Percentiles rank a stretch among this genome's conserved stretches.
Conservation (phyloP, 768 basidiomycete species). For the Podaxis sp. region DNA sequence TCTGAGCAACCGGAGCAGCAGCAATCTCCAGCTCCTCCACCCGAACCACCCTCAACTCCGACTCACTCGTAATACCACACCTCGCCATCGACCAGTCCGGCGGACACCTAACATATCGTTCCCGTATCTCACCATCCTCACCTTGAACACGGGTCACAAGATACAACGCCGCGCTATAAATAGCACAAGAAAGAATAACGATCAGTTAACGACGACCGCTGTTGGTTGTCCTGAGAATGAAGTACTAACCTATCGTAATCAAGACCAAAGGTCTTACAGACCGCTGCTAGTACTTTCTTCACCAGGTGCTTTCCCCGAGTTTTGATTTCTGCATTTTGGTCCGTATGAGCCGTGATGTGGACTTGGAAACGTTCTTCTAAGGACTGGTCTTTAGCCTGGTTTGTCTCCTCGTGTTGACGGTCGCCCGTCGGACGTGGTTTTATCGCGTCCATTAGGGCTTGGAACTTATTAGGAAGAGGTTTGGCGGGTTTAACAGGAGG, state of each 20-base stretch:
- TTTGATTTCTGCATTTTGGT: constrained; percentile 31
- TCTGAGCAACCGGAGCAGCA: not conserved
- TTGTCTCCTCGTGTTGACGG: constrained; percentile 6
- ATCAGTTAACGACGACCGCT: not conserved
- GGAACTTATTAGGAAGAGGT: too few species aligned
- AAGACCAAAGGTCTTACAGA: constrained; percentile 34
- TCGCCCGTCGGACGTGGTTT: not conserved
- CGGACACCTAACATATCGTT: constrained; percentile 16
- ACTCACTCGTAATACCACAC: constrained; percentile 14
- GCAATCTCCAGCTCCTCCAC: not conserved
- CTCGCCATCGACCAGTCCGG: constrained; percentile 18
- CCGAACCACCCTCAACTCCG: constrained; percentile 2
- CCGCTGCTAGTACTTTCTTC: constrained; percentile 34
- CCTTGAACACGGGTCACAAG: constrained; percentile 11
- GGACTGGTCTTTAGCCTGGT: not conserved
- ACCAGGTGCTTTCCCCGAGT: constrained; percentile 38
- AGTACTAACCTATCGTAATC: constrained; percentile 23
- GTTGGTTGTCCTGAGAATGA: not conserved
- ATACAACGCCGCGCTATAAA: constrained; percentile 16
- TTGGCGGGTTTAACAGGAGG: not conserved
- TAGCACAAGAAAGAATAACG: not conserved
- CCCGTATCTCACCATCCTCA: constrained; percentile 10
- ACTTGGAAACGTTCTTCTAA: constrained; percentile 25
- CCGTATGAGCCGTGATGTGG: constrained; percentile 16
- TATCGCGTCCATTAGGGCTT: not conserved